These are phyloP conservation scores for Calonectria pauciramosa DNA, from an alignment of 2,329 filamentous ascomycete genomes.

Conservation along the genomic window DNA sequence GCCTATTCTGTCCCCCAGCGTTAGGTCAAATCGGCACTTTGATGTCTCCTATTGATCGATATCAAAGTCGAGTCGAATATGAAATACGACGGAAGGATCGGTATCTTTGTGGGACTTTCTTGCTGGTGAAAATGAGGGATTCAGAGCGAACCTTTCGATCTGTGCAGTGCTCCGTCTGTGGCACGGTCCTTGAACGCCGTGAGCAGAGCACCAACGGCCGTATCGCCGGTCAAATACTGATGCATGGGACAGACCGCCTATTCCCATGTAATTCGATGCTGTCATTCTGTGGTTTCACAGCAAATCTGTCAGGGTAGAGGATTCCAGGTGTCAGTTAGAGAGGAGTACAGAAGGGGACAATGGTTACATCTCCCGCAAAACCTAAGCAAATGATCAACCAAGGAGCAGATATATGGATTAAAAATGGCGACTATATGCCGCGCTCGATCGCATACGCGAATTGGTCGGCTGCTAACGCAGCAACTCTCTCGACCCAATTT, in stretches of 20 bases:
- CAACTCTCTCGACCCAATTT: neutral
- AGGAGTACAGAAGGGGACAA: neutral
- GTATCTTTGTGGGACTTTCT: conserved; percentile 17
- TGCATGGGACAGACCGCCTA: neutral
- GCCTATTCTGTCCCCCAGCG: conserved; percentile 5
- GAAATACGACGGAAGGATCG: neutral
- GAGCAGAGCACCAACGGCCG: neutral
- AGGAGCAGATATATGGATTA: too few relatives aligned
- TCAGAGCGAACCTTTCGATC: conserved; percentile 12
- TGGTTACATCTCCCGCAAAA: neutral
- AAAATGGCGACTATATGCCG: too few relatives aligned
- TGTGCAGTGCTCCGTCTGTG: neutral
- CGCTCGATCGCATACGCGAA: too few relatives aligned
- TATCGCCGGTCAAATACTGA: neutral
- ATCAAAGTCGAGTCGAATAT: conserved; percentile 3
- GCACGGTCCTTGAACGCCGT: neutral
- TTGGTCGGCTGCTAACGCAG: neutral
- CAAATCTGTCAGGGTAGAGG: neutral
- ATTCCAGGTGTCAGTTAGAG: neutral
- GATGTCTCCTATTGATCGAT: conserved; percentile 18
- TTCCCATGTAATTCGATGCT: neutral
- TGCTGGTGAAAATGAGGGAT: neutral
- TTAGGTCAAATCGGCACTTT: conserved; percentile 32
- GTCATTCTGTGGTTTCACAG: neutral
- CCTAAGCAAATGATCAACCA: neutral